Percentiles rank a stretch among this genome's conserved stretches.
phyloP scores from a whole-genome alignment of 2,329 filamentous ascomycete species.

The Ophioceras dolichostomum region DNA sequence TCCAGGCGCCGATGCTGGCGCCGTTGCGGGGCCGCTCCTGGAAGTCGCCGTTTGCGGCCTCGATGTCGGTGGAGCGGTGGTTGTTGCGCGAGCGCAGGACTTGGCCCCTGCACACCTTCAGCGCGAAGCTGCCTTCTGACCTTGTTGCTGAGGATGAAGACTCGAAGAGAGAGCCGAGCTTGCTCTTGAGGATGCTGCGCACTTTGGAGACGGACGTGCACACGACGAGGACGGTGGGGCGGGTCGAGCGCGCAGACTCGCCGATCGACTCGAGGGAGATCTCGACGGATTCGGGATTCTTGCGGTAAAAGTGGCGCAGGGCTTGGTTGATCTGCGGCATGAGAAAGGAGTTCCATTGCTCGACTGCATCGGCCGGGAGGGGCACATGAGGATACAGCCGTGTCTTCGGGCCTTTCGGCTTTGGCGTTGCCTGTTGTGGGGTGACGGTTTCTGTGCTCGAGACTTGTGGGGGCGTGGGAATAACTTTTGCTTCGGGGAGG shows the following conservation, averaged over 20 bases:
- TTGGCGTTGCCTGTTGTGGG: too few species aligned
- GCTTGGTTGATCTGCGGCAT: constrained; percentile 65
- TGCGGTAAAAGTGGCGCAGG: constrained; percentile 57
- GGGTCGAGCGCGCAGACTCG: constrained; percentile 50
- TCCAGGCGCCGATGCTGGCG: constrained; percentile 86
- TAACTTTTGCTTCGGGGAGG: neutral
- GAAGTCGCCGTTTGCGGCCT: constrained; percentile 58
- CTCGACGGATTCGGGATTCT: constrained; percentile 64
- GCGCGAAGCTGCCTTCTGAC: constrained; percentile 47
- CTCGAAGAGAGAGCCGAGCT: constrained; percentile 54
- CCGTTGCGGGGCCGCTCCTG: constrained; percentile 72
- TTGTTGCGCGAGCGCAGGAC: constrained; percentile 50
- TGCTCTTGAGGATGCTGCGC: constrained; percentile 56
- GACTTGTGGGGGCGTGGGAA: neutral
- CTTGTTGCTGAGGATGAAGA: constrained; percentile 36
- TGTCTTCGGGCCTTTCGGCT: constrained; percentile 7
- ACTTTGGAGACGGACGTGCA: constrained; percentile 66
- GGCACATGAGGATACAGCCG: constrained; percentile 48
- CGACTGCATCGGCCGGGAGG: constrained; percentile 46
- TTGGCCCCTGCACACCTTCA: constrained; percentile 62
- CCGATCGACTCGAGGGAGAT: constrained; percentile 68
- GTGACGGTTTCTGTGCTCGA: too few species aligned
- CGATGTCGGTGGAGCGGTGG: constrained; percentile 15
- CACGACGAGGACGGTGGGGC: constrained; percentile 64
- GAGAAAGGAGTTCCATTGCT: constrained; percentile 59